phyloP scores from a whole-genome alignment of 148 eudicot genomes.

The Simmondsia chinensis region DNA sequence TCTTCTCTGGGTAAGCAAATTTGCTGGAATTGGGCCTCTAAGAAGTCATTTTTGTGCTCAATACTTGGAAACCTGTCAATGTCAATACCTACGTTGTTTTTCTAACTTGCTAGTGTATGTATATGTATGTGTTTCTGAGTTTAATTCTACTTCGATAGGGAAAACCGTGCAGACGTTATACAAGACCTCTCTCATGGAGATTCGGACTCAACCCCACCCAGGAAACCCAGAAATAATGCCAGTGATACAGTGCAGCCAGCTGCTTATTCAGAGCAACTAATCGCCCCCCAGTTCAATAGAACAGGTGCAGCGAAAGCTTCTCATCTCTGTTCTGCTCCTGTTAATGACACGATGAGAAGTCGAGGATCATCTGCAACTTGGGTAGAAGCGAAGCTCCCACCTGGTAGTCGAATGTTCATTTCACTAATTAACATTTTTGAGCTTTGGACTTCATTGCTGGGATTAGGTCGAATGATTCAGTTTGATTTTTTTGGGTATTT shows the following conservation, averaged over 20 bases:
- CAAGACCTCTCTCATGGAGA: conserved; percentile 13
- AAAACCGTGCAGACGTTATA: conserved; percentile 10
- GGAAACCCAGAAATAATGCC: conserved; percentile 12
- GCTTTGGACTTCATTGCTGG: too few species aligned
- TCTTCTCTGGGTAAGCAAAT: too few species aligned
- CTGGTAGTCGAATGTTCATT: neutral
- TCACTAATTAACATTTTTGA: too few species aligned
- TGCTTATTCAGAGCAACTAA: neutral
- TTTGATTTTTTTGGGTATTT: too few species aligned
- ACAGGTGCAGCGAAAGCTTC: neutral
- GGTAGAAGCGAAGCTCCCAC: conserved; percentile 10
- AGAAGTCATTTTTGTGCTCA: too few species aligned
- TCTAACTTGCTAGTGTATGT: too few species aligned
- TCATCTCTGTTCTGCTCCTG: neutral
- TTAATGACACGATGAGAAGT: conserved; percentile 2
- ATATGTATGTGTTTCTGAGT: too few species aligned
- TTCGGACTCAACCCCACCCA: conserved; percentile 1
- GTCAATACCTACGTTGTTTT: too few species aligned
- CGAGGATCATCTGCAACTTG: neutral
- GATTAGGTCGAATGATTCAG: too few species aligned
- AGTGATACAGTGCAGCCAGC: neutral
- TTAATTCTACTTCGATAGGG: too few species aligned
- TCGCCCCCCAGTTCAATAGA: neutral
- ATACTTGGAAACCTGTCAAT: too few species aligned
- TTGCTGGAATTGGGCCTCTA: too few species aligned